Conservation (phyloP, 225 moss, liverwort and hornwort genomes). For the Sphagnum tenellum region DNA sequence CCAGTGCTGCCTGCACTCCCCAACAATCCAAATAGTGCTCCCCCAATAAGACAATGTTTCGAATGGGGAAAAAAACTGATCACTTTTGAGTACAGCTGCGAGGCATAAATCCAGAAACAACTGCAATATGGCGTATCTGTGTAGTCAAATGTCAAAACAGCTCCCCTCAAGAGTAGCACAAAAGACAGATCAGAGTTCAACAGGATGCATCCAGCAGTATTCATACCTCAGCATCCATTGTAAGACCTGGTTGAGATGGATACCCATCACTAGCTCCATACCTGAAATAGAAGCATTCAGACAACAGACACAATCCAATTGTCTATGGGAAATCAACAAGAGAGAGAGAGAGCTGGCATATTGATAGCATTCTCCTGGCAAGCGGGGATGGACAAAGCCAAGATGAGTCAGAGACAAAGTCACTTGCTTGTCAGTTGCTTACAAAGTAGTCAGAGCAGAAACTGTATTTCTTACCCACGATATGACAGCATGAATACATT, state of each 20-base stretch:
- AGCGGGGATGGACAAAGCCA: too few relatives aligned
- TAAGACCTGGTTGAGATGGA: slow-evolving; percentile 46
- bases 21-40: neutral
- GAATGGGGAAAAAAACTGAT: neutral
- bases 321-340: neutral
- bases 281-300: slow-evolving; percentile 9
- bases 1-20: slow-evolving; percentile 39
- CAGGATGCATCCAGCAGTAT: too few relatives aligned
- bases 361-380: too few relatives aligned
- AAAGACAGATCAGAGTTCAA: too few relatives aligned
- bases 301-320: neutral
- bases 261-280: slow-evolving; percentile 56
- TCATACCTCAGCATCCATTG: slow-evolving; percentile 36
- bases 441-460: neutral
- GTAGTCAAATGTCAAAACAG: too few relatives aligned
- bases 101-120: too few relatives aligned
- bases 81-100: too few relatives aligned
- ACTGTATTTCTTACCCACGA: slow-evolving; percentile 29
- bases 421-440: too few relatives aligned
- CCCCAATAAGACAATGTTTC: neutral
- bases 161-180: too few relatives aligned
- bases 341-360: too few relatives aligned
- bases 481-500: slow-evolving; percentile 64
- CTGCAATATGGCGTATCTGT: too few relatives aligned
- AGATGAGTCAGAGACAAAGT: too few relatives aligned